Percentiles rank a stretch among this genome's conserved stretches.
These are phyloP conservation scores for Paspalum vaginatum DNA, from an alignment of 176 grass and related monocot species.

Conservation along the genomic window DNA sequence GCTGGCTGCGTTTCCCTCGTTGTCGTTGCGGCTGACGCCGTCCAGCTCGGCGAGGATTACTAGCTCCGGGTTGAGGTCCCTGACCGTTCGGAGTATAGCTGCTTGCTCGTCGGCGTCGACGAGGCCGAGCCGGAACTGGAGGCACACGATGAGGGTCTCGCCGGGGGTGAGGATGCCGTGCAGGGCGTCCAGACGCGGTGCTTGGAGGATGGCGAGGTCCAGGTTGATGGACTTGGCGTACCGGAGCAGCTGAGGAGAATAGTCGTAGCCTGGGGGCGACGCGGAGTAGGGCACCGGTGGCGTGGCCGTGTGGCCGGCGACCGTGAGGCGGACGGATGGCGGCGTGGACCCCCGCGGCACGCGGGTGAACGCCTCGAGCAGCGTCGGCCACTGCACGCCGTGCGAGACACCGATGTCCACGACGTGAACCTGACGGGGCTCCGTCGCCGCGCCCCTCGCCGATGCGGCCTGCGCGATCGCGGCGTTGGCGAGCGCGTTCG, in stretches of 20 bases:
- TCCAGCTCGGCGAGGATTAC: constrained; percentile 79
- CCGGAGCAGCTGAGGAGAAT: constrained; percentile 74
- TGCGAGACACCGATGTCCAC: constrained; percentile 89
- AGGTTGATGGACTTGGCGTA: constrained; percentile 82
- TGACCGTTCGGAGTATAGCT: constrained; percentile 52
- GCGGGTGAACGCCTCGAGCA: constrained; percentile 78
- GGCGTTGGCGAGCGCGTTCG: constrained; percentile 84
- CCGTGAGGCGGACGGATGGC: constrained; percentile 60
- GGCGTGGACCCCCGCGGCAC: constrained; percentile 40
- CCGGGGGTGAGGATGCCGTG: constrained; percentile 31
- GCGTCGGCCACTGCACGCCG: constrained; percentile 96
- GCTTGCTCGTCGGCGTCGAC: constrained; percentile 41
- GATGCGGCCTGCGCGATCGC: constrained; percentile 54
- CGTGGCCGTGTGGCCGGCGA: constrained; percentile 18
- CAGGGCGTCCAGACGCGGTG: constrained; percentile 12
- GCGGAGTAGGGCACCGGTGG: constrained; percentile 62
- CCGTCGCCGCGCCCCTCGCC: not conserved
- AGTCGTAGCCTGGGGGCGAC: constrained; percentile 71
- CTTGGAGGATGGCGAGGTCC: constrained; percentile 58
- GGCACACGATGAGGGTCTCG: constrained; percentile 66
- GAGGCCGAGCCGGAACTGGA: constrained; percentile 74
- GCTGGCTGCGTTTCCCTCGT: constrained; percentile 33
- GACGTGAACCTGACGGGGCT: constrained; percentile 54
- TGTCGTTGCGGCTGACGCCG: constrained; percentile 9
- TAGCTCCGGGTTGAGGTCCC: constrained; percentile 63